A percentile compares a stretch with the other conserved stretches of the same genome.
Conservation (phyloP, 805 yeast species). For the Saturnispora sanitii region DNA sequence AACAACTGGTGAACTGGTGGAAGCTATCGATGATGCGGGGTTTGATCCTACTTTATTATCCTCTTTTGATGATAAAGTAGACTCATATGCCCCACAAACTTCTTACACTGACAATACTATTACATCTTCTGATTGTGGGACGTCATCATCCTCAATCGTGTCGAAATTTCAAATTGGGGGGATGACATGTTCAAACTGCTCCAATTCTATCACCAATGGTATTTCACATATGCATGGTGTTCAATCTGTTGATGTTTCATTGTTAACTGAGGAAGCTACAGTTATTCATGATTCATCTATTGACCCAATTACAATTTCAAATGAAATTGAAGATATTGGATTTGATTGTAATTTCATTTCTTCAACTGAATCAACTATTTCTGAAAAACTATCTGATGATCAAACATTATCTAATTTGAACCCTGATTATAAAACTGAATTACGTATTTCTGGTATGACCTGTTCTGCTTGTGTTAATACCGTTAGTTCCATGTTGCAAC, state of each 20-base stretch:
- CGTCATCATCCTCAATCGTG: background rate
- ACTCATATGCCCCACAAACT: background rate
- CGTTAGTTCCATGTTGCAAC: constrained; percentile 36
- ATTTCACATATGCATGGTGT: constrained; percentile 17
- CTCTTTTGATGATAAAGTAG: background rate
- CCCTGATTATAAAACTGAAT: constrained; percentile 1
- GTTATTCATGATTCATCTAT: constrained; percentile 37
- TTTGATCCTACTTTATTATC: constrained; percentile 29
- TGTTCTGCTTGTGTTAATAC: constrained; percentile 61
- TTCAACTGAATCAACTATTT: background rate
- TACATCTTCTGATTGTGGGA: background rate
- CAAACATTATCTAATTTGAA: background rate
- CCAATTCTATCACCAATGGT: constrained; percentile 45
- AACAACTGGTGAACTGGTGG: constrained; percentile 26
- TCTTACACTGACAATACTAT: background rate
- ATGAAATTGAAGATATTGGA: constrained; percentile 66
- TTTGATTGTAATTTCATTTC: constrained; percentile 32
- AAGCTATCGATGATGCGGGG: constrained; percentile 38
- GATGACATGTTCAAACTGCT: constrained; percentile 90
- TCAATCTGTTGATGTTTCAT: constrained; percentile 48
- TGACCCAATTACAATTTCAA: constrained; percentile 29
- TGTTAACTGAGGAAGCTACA: constrained; percentile 64
- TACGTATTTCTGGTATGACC: constrained; percentile 58
- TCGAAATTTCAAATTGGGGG: constrained; percentile 39
- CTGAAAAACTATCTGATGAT: background rate